Evolutionary conservation across 805 yeast species (phyloP).

Genomic region (Wickerhamiella kurtzmanii): DNA sequence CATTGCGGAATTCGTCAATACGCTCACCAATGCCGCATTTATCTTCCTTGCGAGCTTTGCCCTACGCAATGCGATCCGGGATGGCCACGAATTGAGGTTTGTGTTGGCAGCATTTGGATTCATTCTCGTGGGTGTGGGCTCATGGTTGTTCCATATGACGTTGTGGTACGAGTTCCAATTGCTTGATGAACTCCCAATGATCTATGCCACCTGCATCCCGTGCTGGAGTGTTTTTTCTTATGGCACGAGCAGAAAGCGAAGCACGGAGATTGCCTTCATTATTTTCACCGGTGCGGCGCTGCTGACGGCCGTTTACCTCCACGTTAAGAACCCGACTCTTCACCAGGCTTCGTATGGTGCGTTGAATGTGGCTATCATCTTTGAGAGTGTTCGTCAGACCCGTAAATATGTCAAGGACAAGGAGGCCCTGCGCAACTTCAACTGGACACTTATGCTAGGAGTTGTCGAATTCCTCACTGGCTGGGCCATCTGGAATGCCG

Average conservation of each 20-base stretch:
- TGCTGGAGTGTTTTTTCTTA: conserved; percentile 71
- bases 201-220: conserved; percentile 93
- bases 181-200: conserved; percentile 94
- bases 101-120: conserved; percentile 64
- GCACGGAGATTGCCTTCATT: conserved; percentile 34
- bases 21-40: conserved; percentile 58
- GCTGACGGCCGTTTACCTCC: conserved; percentile 60
- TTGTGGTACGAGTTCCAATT: conserved; percentile 77
- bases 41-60: conserved; percentile 46
- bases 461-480: conserved; percentile 55
- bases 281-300: conserved; percentile 41
- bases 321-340: conserved; percentile 66
- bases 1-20: conserved; percentile 82
- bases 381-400: conserved; percentile 43
- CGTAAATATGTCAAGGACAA: conserved; percentile 32
- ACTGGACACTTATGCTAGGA: conserved; percentile 45
- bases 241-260: conserved; percentile 30
- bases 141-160: conserved; percentile 96
- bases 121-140: conserved; percentile 79
- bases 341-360: conserved; percentile 79
- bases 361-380: conserved; percentile 60
- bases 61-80: conserved; percentile 43
- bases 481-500: conserved; percentile 77
- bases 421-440: conserved; percentile 36
- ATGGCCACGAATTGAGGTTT: conserved; percentile 59